Percentiles rank a stretch among this genome's conserved stretches.
These are phyloP conservation scores for Lomentospora prolificans DNA, from an alignment of 2,329 filamentous ascomycete species.

Conservation along the genomic window DNA sequence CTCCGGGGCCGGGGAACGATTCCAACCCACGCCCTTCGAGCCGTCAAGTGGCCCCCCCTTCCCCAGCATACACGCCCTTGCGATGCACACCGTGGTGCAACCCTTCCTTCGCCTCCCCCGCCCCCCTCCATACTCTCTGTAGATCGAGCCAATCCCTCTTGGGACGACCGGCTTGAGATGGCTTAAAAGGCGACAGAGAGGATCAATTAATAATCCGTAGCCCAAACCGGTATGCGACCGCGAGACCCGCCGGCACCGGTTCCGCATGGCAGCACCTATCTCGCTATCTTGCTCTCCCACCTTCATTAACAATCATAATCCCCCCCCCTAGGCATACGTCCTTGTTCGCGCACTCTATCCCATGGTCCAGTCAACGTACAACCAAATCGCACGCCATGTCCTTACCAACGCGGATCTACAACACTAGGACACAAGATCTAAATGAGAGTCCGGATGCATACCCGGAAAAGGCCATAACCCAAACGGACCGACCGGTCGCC, in stretches of 20 bases:
- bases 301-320: too few relatives aligned
- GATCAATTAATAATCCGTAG: neutral
- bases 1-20: neutral
- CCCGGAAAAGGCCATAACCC: neutral
- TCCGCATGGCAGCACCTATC: too few relatives aligned
- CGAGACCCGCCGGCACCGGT: neutral
- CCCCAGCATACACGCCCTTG: neutral
- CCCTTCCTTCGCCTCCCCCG: neutral
- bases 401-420: too few relatives aligned
- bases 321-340: too few relatives aligned
- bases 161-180: neutral
- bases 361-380: too few relatives aligned
- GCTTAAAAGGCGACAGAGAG: neutral
- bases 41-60: neutral
- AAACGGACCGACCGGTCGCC: neutral
- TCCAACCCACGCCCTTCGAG: neutral
- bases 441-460: neutral
- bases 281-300: too few relatives aligned
- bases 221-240: neutral
- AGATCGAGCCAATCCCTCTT: too few relatives aligned
- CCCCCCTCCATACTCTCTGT: too few relatives aligned
- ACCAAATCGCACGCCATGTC: too few relatives aligned
- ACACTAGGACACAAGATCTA: too few relatives aligned
- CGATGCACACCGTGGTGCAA: neutral
- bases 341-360: too few relatives aligned